Conservation (phyloP, 2,329 filamentous ascomycete genomes). For the Colletotrichum limetticola region DNA sequence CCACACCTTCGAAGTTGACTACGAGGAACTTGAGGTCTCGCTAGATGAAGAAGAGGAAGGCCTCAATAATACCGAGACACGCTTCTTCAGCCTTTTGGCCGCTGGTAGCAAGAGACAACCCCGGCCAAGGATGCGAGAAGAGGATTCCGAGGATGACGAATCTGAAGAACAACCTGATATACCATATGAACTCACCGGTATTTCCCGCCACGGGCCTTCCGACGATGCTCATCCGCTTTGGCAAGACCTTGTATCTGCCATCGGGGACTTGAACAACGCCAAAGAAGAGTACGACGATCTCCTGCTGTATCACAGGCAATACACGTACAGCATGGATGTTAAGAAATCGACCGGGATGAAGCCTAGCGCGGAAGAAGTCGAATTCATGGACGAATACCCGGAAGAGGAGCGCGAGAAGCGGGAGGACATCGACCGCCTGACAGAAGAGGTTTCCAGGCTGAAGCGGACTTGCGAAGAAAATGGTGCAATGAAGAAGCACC, state of each 20-base stretch:
- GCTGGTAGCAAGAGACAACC: slow-evolving; percentile 12
- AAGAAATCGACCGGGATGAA: slow-evolving; percentile 42
- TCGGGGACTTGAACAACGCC: slow-evolving; percentile 58
- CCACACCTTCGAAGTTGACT: slow-evolving; percentile 47
- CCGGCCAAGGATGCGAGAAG: not conserved
- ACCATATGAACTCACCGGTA: slow-evolving; percentile 49
- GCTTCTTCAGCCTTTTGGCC: slow-evolving; percentile 51
- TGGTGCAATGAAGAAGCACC: slow-evolving; percentile 54
- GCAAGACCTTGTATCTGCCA: slow-evolving; percentile 52
- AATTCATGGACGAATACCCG: slow-evolving; percentile 57
- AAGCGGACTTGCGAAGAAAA: slow-evolving; percentile 53
- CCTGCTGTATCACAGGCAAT: slow-evolving; percentile 49
- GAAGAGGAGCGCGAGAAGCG: slow-evolving; percentile 47
- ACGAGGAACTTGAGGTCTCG: slow-evolving; percentile 48
- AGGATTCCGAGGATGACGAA: slow-evolving; percentile 25
- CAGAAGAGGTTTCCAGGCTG: slow-evolving; percentile 47
- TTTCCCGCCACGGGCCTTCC: slow-evolving; percentile 45
- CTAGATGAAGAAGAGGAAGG: slow-evolving; percentile 50
- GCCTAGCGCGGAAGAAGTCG: slow-evolving; percentile 50
- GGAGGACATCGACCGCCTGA: slow-evolving; percentile 46
- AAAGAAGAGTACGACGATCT: slow-evolving; percentile 60
- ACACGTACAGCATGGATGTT: slow-evolving; percentile 49
- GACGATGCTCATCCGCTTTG: slow-evolving; percentile 61
- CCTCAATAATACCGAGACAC: slow-evolving; percentile 48
- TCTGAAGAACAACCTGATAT: slow-evolving; percentile 35